phyloP scores from a whole-genome alignment of 192 early-diverging fungal species.

The Coemansia sp. region DNA sequence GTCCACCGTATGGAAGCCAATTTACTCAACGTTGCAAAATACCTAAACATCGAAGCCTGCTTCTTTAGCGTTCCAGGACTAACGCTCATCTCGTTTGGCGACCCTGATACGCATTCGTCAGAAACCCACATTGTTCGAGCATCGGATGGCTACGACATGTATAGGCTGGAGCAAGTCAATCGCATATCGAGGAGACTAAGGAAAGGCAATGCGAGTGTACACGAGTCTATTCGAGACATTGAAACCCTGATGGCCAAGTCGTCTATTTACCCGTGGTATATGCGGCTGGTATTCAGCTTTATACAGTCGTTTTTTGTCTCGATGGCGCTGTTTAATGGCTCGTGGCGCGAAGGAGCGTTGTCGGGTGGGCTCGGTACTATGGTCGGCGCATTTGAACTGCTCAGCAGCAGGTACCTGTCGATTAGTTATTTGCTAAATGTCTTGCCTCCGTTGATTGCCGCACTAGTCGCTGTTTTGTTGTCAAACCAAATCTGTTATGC shows the following conservation, averaged over 20 bases:
- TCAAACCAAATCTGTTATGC: constrained; percentile 58
- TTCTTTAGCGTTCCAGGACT: constrained; percentile 66
- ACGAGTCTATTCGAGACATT: constrained; percentile 61
- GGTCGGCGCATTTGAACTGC: constrained; percentile 56
- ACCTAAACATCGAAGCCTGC: constrained; percentile 59
- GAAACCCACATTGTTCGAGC: constrained; percentile 68
- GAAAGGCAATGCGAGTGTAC: constrained; percentile 57
- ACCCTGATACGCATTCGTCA: constrained; percentile 66
- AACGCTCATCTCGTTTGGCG: constrained; percentile 65
- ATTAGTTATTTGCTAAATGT: constrained; percentile 64
- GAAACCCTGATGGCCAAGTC: constrained; percentile 50
- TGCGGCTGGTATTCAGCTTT: constrained; percentile 55
- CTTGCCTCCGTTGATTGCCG: constrained; percentile 55
- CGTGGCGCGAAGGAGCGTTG: constrained; percentile 60
- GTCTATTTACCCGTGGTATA: constrained; percentile 53
- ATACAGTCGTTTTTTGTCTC: constrained; percentile 57
- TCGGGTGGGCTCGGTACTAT: constrained; percentile 46
- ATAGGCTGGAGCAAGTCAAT: constrained; percentile 60
- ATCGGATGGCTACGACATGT: constrained; percentile 61
- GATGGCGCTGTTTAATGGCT: constrained; percentile 62
- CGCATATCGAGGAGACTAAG: constrained; percentile 58
- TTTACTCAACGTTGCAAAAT: constrained; percentile 56
- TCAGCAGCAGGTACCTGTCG: constrained; percentile 52
- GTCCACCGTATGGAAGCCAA: constrained; percentile 62
- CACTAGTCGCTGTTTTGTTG: constrained; percentile 57